Conservation (phyloP, 305 asterid genomes). For the Lippia alba region DNA sequence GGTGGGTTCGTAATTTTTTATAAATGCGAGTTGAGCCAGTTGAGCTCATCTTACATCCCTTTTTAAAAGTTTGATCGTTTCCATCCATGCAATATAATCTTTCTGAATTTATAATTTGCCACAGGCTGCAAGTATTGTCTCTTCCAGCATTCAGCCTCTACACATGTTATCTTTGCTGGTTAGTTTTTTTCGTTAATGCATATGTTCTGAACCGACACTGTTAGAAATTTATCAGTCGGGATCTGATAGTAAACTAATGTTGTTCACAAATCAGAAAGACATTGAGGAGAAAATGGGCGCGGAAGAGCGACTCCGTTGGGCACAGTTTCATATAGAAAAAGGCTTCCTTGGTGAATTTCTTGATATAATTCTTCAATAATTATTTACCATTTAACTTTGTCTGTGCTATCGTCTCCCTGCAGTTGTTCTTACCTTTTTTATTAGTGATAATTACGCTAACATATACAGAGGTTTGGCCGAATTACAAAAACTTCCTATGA, state of each 20-base stretch:
- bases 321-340: slow-evolving; percentile 47
- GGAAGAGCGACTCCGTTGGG: slow-evolving; percentile 59
- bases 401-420: no score
- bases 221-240: not conserved
- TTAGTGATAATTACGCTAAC: no score
- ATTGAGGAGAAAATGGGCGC: slow-evolving; percentile 61
- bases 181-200: slow-evolving; percentile 18
- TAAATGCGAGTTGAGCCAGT: no score
- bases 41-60: no score
- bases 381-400: not conserved
- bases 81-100: no score
- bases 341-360: slow-evolving; percentile 62
- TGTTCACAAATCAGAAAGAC: slow-evolving; percentile 47
- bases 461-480: no score
- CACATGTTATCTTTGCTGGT: slow-evolving; percentile 71
- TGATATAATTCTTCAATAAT: not conserved
- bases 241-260: not conserved
- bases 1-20: no score
- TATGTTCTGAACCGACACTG: not conserved
- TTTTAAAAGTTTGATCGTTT: no score
- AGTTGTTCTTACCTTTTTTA: no score
- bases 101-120: slow-evolving; percentile 25
- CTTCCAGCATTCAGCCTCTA: slow-evolving; percentile 77
- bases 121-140: slow-evolving; percentile 74
- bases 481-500: no score